Conservation (phyloP, 2,329 filamentous ascomycete genomes). For the Clonostachys byssicola region DNA sequence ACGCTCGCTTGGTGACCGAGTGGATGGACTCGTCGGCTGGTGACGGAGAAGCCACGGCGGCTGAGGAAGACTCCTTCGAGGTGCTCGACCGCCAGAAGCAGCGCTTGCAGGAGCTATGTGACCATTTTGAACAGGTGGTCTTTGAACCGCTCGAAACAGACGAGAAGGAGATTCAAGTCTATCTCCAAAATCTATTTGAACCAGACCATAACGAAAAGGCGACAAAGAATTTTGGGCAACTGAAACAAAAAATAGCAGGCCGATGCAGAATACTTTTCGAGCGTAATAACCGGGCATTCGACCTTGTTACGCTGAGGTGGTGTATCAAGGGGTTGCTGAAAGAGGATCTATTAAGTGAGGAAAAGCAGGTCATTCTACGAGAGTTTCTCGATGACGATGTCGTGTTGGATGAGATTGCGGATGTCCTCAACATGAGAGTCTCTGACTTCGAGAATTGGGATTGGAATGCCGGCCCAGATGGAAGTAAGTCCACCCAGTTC, state of each 20-base stretch:
- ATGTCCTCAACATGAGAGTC: neutral
- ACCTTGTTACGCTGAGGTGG: neutral
- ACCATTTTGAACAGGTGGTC: neutral
- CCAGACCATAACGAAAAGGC: neutral
- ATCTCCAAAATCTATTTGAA: neutral
- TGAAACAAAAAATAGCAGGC: neutral
- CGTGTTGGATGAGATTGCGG: neutral
- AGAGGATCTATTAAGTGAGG: neutral
- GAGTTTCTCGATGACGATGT: neutral
- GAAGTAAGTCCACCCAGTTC: neutral
- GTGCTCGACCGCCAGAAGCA: neutral
- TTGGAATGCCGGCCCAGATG: conserved; percentile 7
- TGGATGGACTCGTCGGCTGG: neutral
- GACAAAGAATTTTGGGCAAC: neutral
- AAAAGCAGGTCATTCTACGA: neutral
- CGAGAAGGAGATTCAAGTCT: neutral
- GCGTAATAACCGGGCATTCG: neutral
- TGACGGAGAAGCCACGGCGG: neutral
- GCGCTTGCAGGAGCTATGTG: neutral
- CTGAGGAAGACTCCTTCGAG: neutral
- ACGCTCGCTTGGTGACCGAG: neutral
- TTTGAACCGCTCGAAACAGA: neutral
- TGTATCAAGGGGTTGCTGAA: neutral
- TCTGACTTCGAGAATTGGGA: conserved; percentile 29
- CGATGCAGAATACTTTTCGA: neutral